Conservation (phyloP, 345 rosid species). For the Toxicodendron radicans region DNA sequence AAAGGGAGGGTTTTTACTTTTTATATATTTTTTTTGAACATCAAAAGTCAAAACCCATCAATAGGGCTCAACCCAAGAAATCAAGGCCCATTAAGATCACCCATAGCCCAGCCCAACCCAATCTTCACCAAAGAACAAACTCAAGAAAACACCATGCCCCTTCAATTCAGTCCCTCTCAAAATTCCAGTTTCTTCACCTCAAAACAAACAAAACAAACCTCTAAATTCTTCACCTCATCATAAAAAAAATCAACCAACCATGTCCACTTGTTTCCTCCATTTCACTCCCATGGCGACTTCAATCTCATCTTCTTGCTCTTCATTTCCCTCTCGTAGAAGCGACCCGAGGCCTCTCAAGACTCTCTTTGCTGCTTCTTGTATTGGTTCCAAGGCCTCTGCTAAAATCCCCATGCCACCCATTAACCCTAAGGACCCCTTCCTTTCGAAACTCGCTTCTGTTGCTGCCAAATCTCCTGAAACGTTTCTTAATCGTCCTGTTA, state of each 20-base stretch:
- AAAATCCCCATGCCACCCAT: slow-evolving; percentile 66
- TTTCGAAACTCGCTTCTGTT: slow-evolving; percentile 55
- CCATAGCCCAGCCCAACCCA: background rate
- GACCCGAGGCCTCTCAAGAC: slow-evolving; percentile 26
- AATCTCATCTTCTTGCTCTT: slow-evolving; percentile 38
- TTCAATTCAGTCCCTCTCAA: background rate
- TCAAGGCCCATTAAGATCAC: background rate
- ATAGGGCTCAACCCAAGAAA: background rate
- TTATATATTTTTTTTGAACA: too few species aligned
- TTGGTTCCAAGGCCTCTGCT: slow-evolving; percentile 43
- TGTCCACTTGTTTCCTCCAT: slow-evolving; percentile 52
- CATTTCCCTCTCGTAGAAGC: slow-evolving; percentile 31
- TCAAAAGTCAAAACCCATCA: too few species aligned
- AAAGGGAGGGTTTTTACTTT: too few species aligned
- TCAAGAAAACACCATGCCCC: background rate
- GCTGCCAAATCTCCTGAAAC: slow-evolving; percentile 62
- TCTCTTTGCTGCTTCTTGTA: slow-evolving; percentile 35
- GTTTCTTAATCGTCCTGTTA: slow-evolving; percentile 45
- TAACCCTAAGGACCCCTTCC: slow-evolving; percentile 80
- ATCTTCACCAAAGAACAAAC: background rate
- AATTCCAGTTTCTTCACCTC: background rate
- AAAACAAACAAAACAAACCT: background rate
- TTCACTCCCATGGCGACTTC: slow-evolving; percentile 37
- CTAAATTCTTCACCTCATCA: background rate
- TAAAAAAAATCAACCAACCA: slow-evolving; percentile 12